Conservation (phyloP, 768 basidiomycete species). For the Exidia glandulosa region DNA sequence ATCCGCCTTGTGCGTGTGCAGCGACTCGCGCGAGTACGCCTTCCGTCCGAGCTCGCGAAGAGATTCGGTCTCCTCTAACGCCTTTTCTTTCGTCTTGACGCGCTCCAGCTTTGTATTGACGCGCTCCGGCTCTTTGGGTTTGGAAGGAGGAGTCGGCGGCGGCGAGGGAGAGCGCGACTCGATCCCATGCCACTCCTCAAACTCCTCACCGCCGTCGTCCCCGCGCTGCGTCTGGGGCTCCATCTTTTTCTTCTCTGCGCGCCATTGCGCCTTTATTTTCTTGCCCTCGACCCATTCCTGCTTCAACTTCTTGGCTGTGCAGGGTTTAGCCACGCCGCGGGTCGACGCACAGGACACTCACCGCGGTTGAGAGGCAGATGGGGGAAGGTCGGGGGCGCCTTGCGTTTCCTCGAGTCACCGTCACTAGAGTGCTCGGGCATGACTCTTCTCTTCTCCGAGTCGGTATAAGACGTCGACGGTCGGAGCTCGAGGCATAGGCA, state of each 20-base stretch:
- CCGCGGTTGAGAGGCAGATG: slow-evolving; percentile 57
- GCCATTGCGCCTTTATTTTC: slow-evolving; percentile 75
- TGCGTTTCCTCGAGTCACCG: slow-evolving; percentile 30
- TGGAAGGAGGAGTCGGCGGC: not conserved
- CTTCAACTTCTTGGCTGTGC: slow-evolving; percentile 68
- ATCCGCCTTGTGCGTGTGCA: slow-evolving; percentile 48
- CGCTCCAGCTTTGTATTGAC: slow-evolving; percentile 5
- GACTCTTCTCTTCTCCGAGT: slow-evolving; percentile 6
- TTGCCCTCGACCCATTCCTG: slow-evolving; percentile 65
- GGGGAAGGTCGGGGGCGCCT: slow-evolving; percentile 58
- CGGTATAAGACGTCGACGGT: not conserved
- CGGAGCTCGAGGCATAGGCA: not conserved
- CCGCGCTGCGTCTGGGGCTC: slow-evolving; percentile 15
- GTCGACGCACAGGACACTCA: slow-evolving; percentile 16
- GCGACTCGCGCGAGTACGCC: slow-evolving; percentile 49
- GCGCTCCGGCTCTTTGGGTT: slow-evolving; percentile 8
- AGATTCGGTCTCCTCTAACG: slow-evolving; percentile 14
- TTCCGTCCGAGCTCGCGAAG: slow-evolving; percentile 50
- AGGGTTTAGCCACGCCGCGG: not conserved
- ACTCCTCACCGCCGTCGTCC: slow-evolving; percentile 1
- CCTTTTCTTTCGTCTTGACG: not conserved
- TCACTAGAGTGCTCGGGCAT: slow-evolving; percentile 9
- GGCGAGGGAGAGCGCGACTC: not conserved
- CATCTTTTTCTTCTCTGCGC: slow-evolving; percentile 49
- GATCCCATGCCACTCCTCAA: slow-evolving; percentile 6